These are phyloP conservation scores for Melampsora occidentalis DNA, from an alignment of 1,284 basidiomycete genomes.

Conservation along the genomic window DNA sequence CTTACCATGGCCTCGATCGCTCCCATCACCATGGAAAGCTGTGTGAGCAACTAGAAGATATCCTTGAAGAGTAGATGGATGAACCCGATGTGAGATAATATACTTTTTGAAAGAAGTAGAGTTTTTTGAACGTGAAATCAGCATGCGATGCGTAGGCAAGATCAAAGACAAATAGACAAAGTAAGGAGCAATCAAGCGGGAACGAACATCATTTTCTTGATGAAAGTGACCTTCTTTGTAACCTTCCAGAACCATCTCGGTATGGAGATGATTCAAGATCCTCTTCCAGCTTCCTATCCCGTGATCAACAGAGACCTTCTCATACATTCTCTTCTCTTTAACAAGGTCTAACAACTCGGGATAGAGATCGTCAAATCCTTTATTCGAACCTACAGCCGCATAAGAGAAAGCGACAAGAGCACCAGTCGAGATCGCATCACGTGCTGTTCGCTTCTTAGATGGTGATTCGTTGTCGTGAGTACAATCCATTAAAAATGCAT, in stretches of 20 bases:
- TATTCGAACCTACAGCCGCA: constrained; percentile 82
- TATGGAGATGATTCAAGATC: constrained; percentile 76
- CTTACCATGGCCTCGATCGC: constrained; percentile 73
- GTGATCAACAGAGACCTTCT: constrained; percentile 56
- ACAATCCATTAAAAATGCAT: constrained; percentile 86
- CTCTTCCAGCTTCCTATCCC: constrained; percentile 75
- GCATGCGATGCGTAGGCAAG: constrained; percentile 13
- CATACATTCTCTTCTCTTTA: constrained; percentile 73
- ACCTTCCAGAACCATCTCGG: constrained; percentile 78
- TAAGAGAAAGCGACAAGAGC: constrained; percentile 81
- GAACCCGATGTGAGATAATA: constrained; percentile 82
- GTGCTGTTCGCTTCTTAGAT: constrained; percentile 78
- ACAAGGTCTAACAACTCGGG: constrained; percentile 85
- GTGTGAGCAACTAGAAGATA: constrained; percentile 86
- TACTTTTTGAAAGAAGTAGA: constrained; percentile 61
- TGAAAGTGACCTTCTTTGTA: constrained; percentile 89
- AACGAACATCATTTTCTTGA: constrained; percentile 82
- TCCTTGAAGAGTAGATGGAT: constrained; percentile 83
- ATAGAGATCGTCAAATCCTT: constrained; percentile 94
- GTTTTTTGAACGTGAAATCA: not conserved
- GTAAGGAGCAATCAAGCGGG: not conserved
- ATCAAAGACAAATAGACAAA: constrained; percentile 31
- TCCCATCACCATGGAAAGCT: constrained; percentile 74
- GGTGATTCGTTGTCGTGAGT: constrained; percentile 95
- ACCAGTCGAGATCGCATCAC: constrained; percentile 87